phyloP scores from a whole-genome alignment of 352 stramenopile species.

The Globisporangium emineosum region DNA sequence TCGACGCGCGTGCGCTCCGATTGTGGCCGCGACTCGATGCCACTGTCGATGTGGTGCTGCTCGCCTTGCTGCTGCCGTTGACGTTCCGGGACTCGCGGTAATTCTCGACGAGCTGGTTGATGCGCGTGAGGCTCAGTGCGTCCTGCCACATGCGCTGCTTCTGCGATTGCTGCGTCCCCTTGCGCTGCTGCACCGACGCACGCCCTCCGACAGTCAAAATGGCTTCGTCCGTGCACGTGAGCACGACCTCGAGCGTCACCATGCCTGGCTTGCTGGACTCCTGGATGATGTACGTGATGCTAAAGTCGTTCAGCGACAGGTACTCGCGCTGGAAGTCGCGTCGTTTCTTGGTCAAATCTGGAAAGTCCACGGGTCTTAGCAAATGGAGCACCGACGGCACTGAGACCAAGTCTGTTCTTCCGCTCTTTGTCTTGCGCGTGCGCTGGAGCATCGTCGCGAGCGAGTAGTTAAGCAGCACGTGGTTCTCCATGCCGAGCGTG shows the following conservation, averaged over 20 bases:
- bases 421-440: slow-evolving; percentile 42
- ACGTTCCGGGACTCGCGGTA: slow-evolving; percentile 28
- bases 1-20: slow-evolving; percentile 7
- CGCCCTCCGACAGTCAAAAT: background rate
- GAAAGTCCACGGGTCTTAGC: slow-evolving; percentile 43
- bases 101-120: slow-evolving; percentile 52
- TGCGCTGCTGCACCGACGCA: slow-evolving; percentile 17
- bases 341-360: slow-evolving; percentile 26
- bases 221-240: slow-evolving; percentile 43
- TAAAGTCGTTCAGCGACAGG: slow-evolving; percentile 44
- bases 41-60: slow-evolving; percentile 3
- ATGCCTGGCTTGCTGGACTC: slow-evolving; percentile 26
- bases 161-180: slow-evolving; percentile 18
- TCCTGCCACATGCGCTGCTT: slow-evolving; percentile 53
- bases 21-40: slow-evolving; percentile 1
- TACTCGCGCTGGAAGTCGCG: slow-evolving; percentile 36
- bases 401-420: slow-evolving; percentile 22
- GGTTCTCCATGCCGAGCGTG: slow-evolving; percentile 32
- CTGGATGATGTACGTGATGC: slow-evolving; percentile 73
- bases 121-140: slow-evolving; percentile 49
- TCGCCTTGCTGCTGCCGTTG: background rate
- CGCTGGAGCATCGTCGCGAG: slow-evolving; percentile 57
- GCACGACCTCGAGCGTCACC: slow-evolving; percentile 62
- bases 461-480: slow-evolving; percentile 62
- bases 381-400: slow-evolving; percentile 68